Evolutionary conservation across 257 asterid genomes (phyloP).

Genomic region (Solanum pennellii): DNA sequence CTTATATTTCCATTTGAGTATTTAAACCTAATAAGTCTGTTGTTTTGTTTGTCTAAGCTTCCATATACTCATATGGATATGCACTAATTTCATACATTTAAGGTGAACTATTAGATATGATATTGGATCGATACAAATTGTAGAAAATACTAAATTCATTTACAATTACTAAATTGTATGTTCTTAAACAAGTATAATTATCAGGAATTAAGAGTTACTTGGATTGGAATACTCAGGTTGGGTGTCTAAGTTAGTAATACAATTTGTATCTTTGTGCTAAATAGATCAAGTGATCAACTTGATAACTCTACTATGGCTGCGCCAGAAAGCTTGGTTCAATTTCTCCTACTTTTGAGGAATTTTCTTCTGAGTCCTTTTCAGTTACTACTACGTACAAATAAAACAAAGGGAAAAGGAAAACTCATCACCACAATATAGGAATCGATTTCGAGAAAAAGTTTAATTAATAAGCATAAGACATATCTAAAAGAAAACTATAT

Average conservation of each 20-base stretch:
- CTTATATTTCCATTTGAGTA: no score
- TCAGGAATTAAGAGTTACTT: not conserved
- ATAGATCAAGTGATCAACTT: not conserved
- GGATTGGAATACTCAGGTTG: not conserved
- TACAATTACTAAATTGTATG: no score
- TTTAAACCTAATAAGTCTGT: no score
- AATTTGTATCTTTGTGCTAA: not conserved
- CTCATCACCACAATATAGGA: not conserved
- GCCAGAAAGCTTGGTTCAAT: not conserved
- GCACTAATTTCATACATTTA: no score
- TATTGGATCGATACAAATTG: no score
- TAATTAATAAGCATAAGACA: not conserved
- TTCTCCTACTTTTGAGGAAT: not conserved
- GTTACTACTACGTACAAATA: not conserved
- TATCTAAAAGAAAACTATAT: not conserved
- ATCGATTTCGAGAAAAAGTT: not conserved
- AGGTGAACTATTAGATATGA: no score
- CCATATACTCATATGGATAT: no score
- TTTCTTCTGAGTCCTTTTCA: not conserved
- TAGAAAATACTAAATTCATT: no score
- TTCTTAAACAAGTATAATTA: not conserved
- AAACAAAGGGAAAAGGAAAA: not conserved
- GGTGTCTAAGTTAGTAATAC: not conserved
- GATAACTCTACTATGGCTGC: not conserved
- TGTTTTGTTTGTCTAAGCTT: no score